Conservation (phyloP, 768 basidiomycete genomes). For the Pisolithus orientalis region DNA sequence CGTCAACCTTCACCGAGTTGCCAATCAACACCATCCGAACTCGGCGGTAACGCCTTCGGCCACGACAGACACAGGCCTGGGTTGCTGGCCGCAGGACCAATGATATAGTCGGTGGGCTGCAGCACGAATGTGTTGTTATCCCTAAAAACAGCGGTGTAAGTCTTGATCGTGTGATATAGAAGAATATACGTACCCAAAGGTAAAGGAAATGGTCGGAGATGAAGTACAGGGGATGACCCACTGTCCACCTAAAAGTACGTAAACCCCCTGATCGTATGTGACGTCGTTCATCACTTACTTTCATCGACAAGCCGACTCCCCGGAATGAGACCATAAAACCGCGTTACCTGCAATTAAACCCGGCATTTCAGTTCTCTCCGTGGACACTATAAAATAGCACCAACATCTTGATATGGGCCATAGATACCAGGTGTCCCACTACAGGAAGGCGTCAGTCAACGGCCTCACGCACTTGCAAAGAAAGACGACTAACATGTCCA, state of each 20-base stretch:
- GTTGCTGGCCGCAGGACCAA: conserved; percentile 60
- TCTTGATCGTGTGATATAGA: background rate
- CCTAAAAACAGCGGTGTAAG: conserved; percentile 8
- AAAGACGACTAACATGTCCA: conserved; percentile 56
- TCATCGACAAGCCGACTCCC: conserved; percentile 63
- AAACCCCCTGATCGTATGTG: background rate
- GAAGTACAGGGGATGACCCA: conserved; percentile 75
- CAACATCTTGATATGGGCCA: conserved; percentile 73
- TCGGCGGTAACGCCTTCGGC: conserved; percentile 63
- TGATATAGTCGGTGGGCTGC: conserved; percentile 71
- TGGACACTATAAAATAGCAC: conserved; percentile 10
- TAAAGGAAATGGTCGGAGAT: conserved; percentile 51
- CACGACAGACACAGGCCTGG: conserved; percentile 68
- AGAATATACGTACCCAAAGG: conserved; percentile 52
- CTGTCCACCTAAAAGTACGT: conserved; percentile 43
- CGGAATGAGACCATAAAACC: conserved; percentile 53
- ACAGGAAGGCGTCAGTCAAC: background rate
- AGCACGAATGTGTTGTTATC: conserved; percentile 44
- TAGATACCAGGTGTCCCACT: conserved; percentile 70
- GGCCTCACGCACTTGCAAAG: background rate
- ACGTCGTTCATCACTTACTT: conserved; percentile 28
- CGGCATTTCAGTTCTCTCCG: background rate
- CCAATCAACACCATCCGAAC: conserved; percentile 75
- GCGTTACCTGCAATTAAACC: conserved; percentile 46
- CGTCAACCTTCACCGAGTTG: conserved; percentile 51